Evolutionary conservation across 495 filamentous ascomycete species (phyloP).

Genomic region (Daldinia bambusicola): DNA sequence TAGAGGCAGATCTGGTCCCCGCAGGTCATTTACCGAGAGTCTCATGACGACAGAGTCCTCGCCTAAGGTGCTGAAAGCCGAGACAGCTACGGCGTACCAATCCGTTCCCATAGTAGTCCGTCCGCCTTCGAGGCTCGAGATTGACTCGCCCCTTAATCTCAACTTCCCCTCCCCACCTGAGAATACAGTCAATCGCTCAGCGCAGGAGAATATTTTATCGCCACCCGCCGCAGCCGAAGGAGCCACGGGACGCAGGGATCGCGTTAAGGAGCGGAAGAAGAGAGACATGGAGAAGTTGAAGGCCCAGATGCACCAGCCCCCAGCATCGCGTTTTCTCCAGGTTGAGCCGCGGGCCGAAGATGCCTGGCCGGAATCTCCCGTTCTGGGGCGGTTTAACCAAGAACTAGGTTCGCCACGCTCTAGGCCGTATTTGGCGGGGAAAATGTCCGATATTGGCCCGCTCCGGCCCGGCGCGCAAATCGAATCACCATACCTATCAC

Average conservation of each 20-base stretch:
- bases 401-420: background rate
- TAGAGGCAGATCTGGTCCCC: background rate
- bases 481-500: constrained; percentile 15
- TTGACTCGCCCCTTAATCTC: constrained; percentile 38
- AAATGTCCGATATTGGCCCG: constrained; percentile 29
- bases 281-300: constrained; percentile 43
- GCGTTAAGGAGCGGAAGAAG: constrained; percentile 45
- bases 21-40: constrained; percentile 45
- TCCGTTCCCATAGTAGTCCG: constrained; percentile 45
- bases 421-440: constrained; percentile 11
- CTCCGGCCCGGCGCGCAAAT: constrained; percentile 4
- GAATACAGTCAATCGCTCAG: constrained; percentile 12
- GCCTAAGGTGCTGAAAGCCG: constrained; percentile 38
- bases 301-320: constrained; percentile 11
- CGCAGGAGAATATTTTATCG: constrained; percentile 12
- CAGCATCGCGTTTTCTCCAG: constrained; percentile 21
- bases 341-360: constrained; percentile 1
- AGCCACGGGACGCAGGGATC: constrained; percentile 34
- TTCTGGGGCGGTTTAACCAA: constrained; percentile 20
- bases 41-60: constrained; percentile 44
- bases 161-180: constrained; percentile 34
- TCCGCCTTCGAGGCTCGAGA: constrained; percentile 14
- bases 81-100: constrained; percentile 43
- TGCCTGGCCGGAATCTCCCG: constrained; percentile 24
- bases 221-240: constrained; percentile 20